Conservation (phyloP, 2,329 filamentous ascomycete genomes). For the Lomentospora prolificans region DNA sequence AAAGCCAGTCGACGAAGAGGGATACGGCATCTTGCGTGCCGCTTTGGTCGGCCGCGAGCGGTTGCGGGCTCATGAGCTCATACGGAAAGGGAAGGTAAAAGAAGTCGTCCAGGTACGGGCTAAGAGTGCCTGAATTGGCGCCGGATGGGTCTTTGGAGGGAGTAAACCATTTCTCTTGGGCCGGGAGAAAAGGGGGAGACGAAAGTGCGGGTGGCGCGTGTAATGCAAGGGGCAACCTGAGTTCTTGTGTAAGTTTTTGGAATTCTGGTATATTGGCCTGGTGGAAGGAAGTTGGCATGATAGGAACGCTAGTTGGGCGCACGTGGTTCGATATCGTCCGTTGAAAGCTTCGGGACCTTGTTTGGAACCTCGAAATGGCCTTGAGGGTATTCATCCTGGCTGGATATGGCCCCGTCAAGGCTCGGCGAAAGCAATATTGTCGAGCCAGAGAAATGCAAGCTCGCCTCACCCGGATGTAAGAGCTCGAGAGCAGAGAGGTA, state of each 20-base stretch:
- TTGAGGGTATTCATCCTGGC: neutral
- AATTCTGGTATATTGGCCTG: neutral
- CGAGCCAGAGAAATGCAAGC: no score
- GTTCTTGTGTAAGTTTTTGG: neutral
- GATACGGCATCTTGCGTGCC: conserved; percentile 9
- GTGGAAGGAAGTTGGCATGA: neutral
- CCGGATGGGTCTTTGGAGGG: neutral
- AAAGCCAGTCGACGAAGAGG: conserved; percentile 20
- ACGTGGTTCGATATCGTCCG: neutral
- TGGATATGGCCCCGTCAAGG: no score
- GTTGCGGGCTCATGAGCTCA: conserved; percentile 23
- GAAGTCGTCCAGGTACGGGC: conserved; percentile 22
- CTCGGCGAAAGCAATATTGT: no score
- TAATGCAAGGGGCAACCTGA: conserved; percentile 5
- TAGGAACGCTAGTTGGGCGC: neutral
- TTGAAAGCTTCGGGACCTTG: neutral
- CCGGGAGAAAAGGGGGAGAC: conserved; percentile 30
- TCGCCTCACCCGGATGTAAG: no score
- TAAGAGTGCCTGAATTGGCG: conserved; percentile 4
- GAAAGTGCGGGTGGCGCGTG: neutral
- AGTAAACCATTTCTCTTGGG: conserved; percentile 50
- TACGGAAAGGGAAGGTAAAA: conserved; percentile 26
- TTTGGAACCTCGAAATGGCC: neutral
- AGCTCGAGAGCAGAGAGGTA: no score
- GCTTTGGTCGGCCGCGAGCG: conserved; percentile 11